Evolutionary conservation across 768 basidiomycete genomes (phyloP).

Genomic region (Panaeolus papilionaceus): DNA sequence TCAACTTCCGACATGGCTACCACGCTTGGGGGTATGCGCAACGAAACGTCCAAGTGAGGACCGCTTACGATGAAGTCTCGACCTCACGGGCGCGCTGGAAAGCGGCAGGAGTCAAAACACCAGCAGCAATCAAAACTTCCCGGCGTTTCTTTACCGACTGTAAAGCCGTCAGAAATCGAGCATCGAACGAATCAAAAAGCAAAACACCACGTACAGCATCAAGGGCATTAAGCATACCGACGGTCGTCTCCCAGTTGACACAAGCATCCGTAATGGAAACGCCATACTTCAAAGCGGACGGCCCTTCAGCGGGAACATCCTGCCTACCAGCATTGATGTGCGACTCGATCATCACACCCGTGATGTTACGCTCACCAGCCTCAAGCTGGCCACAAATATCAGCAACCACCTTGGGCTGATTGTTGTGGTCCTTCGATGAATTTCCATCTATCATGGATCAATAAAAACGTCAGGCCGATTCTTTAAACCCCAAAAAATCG

Average conservation of each 20-base stretch:
- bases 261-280: slow-evolving; percentile 94
- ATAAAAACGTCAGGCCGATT: slow-evolving; percentile 7
- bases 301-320: slow-evolving; percentile 81
- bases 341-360: slow-evolving; percentile 97
- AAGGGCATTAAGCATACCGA: slow-evolving; percentile 74
- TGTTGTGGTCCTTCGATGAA: slow-evolving; percentile 93
- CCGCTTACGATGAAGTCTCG: background rate
- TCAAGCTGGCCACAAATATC: slow-evolving; percentile 77
- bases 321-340: slow-evolving; percentile 93
- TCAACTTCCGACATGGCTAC: background rate
- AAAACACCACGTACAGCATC: slow-evolving; percentile 49
- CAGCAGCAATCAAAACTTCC: slow-evolving; percentile 44
- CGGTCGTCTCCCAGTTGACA: slow-evolving; percentile 83
- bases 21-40: slow-evolving; percentile 2
- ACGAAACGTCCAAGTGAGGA: background rate
- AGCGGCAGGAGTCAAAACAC: slow-evolving; percentile 43
- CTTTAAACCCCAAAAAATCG: slow-evolving; percentile 9
- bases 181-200: background rate
- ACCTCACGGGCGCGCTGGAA: slow-evolving; percentile 34
- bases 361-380: slow-evolving; percentile 73
- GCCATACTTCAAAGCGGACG: slow-evolving; percentile 72
- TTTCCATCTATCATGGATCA: slow-evolving; percentile 74
- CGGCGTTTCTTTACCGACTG: slow-evolving; percentile 56
- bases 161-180: slow-evolving; percentile 12
- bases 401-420: slow-evolving; percentile 84